Evolutionary conservation across 257 asterid species (phyloP).

Genomic region (Coffea canephora): DNA sequence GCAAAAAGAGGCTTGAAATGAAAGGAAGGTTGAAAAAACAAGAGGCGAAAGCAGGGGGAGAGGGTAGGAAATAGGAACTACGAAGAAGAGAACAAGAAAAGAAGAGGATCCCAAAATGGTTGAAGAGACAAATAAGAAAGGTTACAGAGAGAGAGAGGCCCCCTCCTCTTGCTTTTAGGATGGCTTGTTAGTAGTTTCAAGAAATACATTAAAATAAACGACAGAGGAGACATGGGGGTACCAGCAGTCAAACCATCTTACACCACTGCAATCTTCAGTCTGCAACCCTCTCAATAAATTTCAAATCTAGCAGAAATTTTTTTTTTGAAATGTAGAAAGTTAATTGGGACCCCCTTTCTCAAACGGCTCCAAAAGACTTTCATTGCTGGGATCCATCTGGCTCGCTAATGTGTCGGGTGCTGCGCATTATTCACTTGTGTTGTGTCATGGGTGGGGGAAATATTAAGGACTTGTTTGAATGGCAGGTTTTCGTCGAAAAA

Average conservation of each 20-base stretch:
- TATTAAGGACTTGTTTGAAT: too few relatives aligned
- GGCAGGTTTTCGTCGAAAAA: too few relatives aligned
- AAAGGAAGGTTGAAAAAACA: constrained; percentile 18
- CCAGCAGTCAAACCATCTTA: constrained; percentile 30
- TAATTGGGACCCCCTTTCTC: constrained; percentile 51
- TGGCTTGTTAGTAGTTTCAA: constrained; percentile 50
- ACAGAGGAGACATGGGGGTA: constrained; percentile 18
- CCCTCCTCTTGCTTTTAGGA: constrained; percentile 5
- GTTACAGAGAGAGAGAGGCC: constrained; percentile 39
- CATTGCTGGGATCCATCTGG: constrained; percentile 30
- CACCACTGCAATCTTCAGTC: constrained; percentile 11
- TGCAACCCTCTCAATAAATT: constrained; percentile 61
- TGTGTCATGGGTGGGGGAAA: not conserved
- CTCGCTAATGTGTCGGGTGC: not conserved
- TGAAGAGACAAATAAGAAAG: constrained; percentile 30
- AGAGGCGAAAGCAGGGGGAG: constrained; percentile 6
- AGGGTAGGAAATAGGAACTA: not conserved
- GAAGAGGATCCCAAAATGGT: constrained; percentile 23
- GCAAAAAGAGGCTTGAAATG: constrained; percentile 11
- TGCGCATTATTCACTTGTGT: not conserved
- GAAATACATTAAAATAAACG: constrained; percentile 42
- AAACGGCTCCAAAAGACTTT: constrained; percentile 60
- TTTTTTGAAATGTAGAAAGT: constrained; percentile 46
- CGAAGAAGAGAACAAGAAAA: not conserved
- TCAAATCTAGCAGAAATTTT: constrained; percentile 47